These are phyloP conservation scores for Alternaria novae-zelandiae DNA, from an alignment of 2,329 filamentous ascomycete species.

Conservation along the genomic window DNA sequence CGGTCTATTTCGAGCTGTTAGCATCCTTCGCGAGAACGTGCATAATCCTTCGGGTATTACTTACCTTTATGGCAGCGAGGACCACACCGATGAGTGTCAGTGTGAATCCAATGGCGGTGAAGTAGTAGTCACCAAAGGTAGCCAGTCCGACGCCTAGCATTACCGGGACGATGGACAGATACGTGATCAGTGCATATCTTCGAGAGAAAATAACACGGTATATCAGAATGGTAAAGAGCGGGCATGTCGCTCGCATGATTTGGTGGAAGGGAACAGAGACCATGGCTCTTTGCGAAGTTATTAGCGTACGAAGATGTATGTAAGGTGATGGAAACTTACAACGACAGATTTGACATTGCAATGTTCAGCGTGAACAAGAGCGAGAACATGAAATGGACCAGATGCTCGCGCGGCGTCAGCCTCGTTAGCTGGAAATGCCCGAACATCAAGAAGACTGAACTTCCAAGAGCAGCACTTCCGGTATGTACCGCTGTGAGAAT, in stretches of 20 bases:
- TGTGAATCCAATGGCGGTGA: not conserved
- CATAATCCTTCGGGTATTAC: not conserved
- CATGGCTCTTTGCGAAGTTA: not conserved
- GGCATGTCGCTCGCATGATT: constrained; percentile 5
- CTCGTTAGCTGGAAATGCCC: constrained; percentile 1
- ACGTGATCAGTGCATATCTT: constrained; percentile 1
- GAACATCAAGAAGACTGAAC: not conserved
- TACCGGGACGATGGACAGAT: constrained; percentile 1
- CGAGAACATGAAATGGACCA: constrained; percentile 1
- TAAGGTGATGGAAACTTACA: not conserved
- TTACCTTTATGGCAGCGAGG: constrained; percentile 3
- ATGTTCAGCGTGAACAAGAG: constrained; percentile 4
- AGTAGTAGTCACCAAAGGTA: constrained; percentile 5
- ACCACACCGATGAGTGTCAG: constrained; percentile 3
- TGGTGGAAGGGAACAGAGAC: constrained; percentile 1
- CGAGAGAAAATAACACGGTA: constrained; percentile 1
- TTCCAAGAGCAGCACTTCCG: constrained; percentile 2
- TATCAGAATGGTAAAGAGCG: constrained; percentile 3
- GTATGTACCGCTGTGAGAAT: constrained; percentile 3
- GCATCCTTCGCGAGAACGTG: not conserved
- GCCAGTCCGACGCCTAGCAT: constrained; percentile 3
- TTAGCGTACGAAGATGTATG: not conserved
- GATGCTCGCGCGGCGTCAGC: constrained; percentile 1
- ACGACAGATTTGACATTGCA: constrained; percentile 3
- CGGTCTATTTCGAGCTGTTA: not conserved